Conservation (phyloP, 108 stramenopile genomes). For the Aureococcus anophagefferens region DNA sequence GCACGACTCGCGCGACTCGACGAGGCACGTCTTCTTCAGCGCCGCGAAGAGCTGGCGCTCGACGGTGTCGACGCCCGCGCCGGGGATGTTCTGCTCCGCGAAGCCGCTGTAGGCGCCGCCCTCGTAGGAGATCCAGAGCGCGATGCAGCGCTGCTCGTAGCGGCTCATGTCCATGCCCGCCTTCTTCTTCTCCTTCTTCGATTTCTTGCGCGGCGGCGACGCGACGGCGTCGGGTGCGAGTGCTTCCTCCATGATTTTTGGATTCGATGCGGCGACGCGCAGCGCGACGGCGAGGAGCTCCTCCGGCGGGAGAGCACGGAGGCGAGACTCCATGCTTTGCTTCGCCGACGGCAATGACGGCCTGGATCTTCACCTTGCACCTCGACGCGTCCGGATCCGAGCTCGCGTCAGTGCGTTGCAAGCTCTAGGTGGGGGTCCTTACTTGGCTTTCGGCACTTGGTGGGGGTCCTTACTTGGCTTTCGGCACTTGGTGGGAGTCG, state of each 20-base stretch:
- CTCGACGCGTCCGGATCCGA: too few species aligned
- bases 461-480: too few species aligned
- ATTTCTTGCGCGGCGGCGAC: neutral
- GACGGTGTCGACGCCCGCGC: slow-evolving; percentile 59
- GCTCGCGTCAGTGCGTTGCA: too few species aligned
- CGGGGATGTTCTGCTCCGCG: slow-evolving; percentile 58
- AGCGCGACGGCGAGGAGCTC: neutral
- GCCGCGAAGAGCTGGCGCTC: slow-evolving; percentile 75
- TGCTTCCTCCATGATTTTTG: too few species aligned
- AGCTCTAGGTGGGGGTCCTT: too few species aligned
- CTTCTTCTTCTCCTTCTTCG: neutral
- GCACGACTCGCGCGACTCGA: slow-evolving; percentile 41
- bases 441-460: too few species aligned
- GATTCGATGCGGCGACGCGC: neutral
- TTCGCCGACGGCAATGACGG: too few species aligned
- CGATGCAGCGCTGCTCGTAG: slow-evolving; percentile 58
- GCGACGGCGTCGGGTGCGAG: neutral
- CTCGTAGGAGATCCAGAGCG: slow-evolving; percentile 76
- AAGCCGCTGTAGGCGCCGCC: slow-evolving; percentile 69
- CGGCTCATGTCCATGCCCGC: slow-evolving; percentile 12
- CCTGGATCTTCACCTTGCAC: too few species aligned
- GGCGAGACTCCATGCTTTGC: too few species aligned
- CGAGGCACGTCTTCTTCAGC: slow-evolving; percentile 54
- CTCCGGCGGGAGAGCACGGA: neutral
- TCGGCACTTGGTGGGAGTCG: too few species aligned